Percentiles rank a stretch among this genome's conserved stretches.
Conservation (phyloP, 371 early-diverging fungal species). For the Entomophthora muscae region DNA sequence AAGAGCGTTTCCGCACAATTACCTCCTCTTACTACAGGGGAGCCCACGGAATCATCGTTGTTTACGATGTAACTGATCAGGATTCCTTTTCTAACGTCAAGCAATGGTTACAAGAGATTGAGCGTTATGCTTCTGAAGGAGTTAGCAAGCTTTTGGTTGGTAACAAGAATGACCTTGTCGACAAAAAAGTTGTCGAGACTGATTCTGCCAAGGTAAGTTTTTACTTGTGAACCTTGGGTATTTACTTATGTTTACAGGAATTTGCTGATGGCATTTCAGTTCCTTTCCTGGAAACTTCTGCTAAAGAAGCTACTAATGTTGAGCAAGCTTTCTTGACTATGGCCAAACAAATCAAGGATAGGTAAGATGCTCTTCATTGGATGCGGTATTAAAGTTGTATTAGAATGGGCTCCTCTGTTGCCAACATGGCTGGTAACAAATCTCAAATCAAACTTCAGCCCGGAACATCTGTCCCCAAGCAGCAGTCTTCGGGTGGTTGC, state of each 20-base stretch:
- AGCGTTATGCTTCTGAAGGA: slow-evolving; percentile 83
- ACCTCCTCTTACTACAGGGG: slow-evolving; percentile 98
- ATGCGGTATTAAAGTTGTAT: background rate
- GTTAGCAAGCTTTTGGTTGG: slow-evolving; percentile 94
- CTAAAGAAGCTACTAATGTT: slow-evolving; percentile 84
- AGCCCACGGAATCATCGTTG: slow-evolving; percentile 97
- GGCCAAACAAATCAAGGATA: slow-evolving; percentile 74
- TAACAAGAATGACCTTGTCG: slow-evolving; percentile 96
- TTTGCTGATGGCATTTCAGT: slow-evolving; percentile 72
- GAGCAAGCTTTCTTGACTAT: slow-evolving; percentile 92
- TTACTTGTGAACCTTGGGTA: background rate
- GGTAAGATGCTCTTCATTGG: slow-evolving; percentile 17
- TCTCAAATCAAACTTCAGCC: slow-evolving; percentile 27
- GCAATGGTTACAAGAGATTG: slow-evolving; percentile 97
- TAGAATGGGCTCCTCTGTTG: slow-evolving; percentile 24
- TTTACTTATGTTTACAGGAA: slow-evolving; percentile 23
- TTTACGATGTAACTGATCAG: slow-evolving; percentile 96
- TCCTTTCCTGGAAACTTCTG: slow-evolving; percentile 86
- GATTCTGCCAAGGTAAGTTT: slow-evolving; percentile 39
- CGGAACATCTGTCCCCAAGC: slow-evolving; percentile 28
- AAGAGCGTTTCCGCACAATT: slow-evolving; percentile 98
- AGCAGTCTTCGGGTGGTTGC: slow-evolving; percentile 25
- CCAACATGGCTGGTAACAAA: slow-evolving; percentile 19
- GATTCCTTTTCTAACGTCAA: slow-evolving; percentile 82
- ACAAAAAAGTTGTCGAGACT: slow-evolving; percentile 66